Evolutionary conservation across 2,329 filamentous ascomycete species (phyloP).

Genomic region (Bipolaris sorokiniana): DNA sequence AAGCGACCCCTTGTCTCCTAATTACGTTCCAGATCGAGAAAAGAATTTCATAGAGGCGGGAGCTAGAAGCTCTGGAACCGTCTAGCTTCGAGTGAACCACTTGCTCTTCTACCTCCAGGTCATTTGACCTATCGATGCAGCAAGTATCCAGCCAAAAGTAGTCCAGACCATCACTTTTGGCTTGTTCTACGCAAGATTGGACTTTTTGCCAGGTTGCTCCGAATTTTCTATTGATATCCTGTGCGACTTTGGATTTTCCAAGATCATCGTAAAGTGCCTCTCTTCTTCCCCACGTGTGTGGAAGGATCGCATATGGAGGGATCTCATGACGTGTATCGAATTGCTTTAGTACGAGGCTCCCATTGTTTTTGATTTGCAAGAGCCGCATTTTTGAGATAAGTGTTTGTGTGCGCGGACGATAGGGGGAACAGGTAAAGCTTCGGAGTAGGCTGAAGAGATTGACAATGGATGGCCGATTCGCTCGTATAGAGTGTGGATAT

Average conservation of each 20-base stretch:
- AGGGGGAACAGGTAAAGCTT: neutral
- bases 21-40: slow-evolving; percentile 6
- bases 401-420: neutral
- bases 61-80: slow-evolving; percentile 25
- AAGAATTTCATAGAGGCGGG: slow-evolving; percentile 19
- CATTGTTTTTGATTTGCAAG: neutral
- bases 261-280: neutral
- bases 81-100: slow-evolving; percentile 31
- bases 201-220: neutral
- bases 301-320: neutral
- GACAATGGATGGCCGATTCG: neutral
- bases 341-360: neutral
- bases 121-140: neutral
- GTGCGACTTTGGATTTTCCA: too few relatives aligned
- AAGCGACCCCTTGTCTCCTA: neutral
- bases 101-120: slow-evolving; percentile 5
- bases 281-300: neutral
- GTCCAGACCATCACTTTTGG: neutral
- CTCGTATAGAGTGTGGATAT: neutral
- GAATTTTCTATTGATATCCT: neutral
- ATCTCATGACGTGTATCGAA: neutral
- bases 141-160: neutral
- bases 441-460: too few relatives aligned
- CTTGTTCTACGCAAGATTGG: neutral
- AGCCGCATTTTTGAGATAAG: neutral